Evolutionary conservation across 2,329 filamentous ascomycete species (phyloP), one percentile per base, ranked within the genome.

Genomic region (Incumbomyces lentus): DNA sequence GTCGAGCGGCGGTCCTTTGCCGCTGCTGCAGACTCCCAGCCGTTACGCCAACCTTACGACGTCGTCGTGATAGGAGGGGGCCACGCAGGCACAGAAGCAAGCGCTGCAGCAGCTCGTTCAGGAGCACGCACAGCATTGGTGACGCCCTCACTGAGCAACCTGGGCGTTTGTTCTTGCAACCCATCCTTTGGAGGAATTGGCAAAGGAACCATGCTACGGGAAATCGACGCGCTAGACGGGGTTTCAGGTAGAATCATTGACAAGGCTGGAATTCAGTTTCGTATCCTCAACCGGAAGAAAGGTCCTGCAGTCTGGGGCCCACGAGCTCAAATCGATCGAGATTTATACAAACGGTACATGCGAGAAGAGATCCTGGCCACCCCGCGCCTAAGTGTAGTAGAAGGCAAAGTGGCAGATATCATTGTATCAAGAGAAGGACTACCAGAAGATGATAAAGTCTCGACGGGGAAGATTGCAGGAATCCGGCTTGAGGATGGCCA

Each of bases 181-280:
- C 90, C 90, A 1, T 94, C 87, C 53, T 94, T 98, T 61, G 92
- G 92, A 33, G 92, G 92, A n/a, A 96, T 98, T 57, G 92, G 92
- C 37, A 98, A 98, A 64, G 92, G 92, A 13, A 96, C 86, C 8
- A 95, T 98, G 71, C 72, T 98, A 42, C 82, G 90, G 35, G 92
- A 98, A 66, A 82, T 98, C 29, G 92, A 98, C 68, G 92, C 92
- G 0, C 73, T 98, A 49, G 92, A 96, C 60, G 92, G 92, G 0
- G 71, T 98, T 16, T 83, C 88, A 0, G 89, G 87, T 0, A 78
- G 86, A 31, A 82, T 95, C 17, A 87, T 95, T 49, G 92, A 98
- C 68, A 90, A 92, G 63, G 84, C 92, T 2, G 92, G 87, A 5
- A 78, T 95, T n/a, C 90, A 95, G 63, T 98, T 96, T 64, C 81